Evolutionary conservation across 2,329 filamentous ascomycete species (phyloP), one percentile per base, ranked within the genome.

Genomic region (Penicillium griseofulvum): DNA sequence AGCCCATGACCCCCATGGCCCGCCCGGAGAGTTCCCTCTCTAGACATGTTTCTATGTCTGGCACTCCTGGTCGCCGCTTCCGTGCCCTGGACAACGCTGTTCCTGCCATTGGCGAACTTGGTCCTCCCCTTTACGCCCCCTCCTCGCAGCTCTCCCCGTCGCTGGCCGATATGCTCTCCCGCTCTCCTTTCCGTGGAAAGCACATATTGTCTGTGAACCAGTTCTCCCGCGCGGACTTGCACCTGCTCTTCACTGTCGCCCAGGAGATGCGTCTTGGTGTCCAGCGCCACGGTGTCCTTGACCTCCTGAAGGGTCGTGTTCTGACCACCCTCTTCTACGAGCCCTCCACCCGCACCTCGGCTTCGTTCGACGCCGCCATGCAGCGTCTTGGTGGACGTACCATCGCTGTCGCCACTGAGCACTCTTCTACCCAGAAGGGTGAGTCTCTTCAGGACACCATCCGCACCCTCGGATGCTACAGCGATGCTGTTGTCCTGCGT

Each of bases 311-410:
- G 67, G 91, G 92, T 28, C 87, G 89, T 43, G 85, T 99, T 12
- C 83, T 99, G 36, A 91, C 88, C 77, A 94, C 90, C 2, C 86
- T 99, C 79, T 99, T 99, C 83, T 99, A 92, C 75, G 94, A 99
- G 81, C 94, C 94, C 2, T 97, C 93, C 0, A 99, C 94, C 3
- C 85, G 94, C 52, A 99, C 94, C 5, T 97, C 93, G 12, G 86
- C 90, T 36, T 99, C 94, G 4, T 99, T 99, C 67, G 94, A 99
- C 71, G 90, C 93, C 54, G 94, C 94, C 39, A 99, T 99, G 94
- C 95, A 99, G 81, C 89, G 95, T 49, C 87, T 99, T 5, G 94
- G 94, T 64, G 94, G 94, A 45, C 85, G 91, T 46, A 93, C 89
- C 3, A 83, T 99, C 51, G 82, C 87, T 49, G 87, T 97, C 69